A percentile compares a stretch with the other conserved stretches of the same genome.
These are phyloP conservation scores for Oryza meridionalis DNA, from an alignment of 176 grass and related monocot genomes.

Conservation along the genomic window DNA sequence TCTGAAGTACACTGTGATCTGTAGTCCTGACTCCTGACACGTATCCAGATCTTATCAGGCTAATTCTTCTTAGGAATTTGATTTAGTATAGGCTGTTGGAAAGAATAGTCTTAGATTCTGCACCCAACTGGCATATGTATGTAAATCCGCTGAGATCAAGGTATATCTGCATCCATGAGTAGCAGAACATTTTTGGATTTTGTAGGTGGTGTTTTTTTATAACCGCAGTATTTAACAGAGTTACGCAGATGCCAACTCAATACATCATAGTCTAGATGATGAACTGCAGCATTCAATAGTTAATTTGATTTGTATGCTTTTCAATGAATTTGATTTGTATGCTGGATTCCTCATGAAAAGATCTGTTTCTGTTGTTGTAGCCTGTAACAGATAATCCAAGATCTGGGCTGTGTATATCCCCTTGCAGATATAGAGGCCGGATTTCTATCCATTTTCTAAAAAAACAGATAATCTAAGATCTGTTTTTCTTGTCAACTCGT, in stretches of 20 bases:
- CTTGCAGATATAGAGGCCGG: no score
- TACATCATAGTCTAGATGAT: neutral
- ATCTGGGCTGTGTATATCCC: no score
- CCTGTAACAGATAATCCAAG: no score
- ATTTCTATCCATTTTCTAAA: no score
- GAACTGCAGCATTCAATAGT: neutral
- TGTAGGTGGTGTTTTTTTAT: neutral
- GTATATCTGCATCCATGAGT: neutral
- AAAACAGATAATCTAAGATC: no score
- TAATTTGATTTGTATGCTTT: conserved; percentile 13
- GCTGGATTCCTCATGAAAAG: neutral
- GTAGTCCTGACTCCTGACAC: neutral
- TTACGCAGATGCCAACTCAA: neutral
- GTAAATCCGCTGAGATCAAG: neutral
- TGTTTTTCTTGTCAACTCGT: neutral
- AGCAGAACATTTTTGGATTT: conserved; percentile 8
- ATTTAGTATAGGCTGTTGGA: neutral
- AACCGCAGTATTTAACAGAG: neutral
- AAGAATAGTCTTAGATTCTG: neutral
- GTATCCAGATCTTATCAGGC: neutral
- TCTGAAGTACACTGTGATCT: neutral
- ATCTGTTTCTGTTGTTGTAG: neutral
- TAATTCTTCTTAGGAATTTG: neutral
- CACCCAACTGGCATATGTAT: neutral
- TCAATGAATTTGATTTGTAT: neutral